phyloP scores from a whole-genome alignment of 75 land plant genomes.

The Picea glauca region DNA sequence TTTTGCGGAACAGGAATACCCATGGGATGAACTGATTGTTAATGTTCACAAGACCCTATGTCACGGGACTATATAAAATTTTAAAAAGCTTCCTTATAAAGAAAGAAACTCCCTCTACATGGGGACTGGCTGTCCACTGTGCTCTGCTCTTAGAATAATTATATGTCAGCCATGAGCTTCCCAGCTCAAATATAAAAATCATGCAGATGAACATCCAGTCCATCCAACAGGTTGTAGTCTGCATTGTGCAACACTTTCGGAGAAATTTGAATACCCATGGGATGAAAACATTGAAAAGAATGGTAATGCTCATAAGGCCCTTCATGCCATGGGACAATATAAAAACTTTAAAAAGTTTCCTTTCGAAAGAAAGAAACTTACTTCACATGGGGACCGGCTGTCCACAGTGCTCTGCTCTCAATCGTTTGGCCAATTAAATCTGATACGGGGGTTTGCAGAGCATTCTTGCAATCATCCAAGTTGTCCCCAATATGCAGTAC shows the following conservation, averaged over 20 bases:
- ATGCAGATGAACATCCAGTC: not conserved
- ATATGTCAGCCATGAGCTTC: no score
- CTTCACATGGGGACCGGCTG: conserved; percentile 5
- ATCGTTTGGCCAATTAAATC: conserved; percentile 3
- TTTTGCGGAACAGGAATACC: no score
- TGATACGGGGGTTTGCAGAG: not conserved
- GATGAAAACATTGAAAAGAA: not conserved
- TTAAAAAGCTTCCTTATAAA: no score
- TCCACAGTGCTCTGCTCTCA: conserved; percentile 17
- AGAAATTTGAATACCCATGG: not conserved
- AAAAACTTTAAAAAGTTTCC: not conserved
- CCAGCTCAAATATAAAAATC: no score
- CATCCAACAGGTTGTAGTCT: not conserved
- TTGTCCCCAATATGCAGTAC: conserved; percentile 14
- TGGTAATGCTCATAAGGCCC: not conserved
- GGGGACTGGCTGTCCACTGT: no score
- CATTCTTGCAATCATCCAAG: not conserved
- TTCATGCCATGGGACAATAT: not conserved
- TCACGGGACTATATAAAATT: no score
- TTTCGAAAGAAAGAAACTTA: conserved; percentile 6
- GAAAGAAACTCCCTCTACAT: no score
- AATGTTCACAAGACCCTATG: no score
- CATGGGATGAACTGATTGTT: no score
- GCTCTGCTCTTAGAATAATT: no score
- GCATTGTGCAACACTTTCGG: not conserved